Evolutionary conservation across 2,329 filamentous ascomycete genomes (phyloP).

Genomic region (Cladophialophora bantiana): DNA sequence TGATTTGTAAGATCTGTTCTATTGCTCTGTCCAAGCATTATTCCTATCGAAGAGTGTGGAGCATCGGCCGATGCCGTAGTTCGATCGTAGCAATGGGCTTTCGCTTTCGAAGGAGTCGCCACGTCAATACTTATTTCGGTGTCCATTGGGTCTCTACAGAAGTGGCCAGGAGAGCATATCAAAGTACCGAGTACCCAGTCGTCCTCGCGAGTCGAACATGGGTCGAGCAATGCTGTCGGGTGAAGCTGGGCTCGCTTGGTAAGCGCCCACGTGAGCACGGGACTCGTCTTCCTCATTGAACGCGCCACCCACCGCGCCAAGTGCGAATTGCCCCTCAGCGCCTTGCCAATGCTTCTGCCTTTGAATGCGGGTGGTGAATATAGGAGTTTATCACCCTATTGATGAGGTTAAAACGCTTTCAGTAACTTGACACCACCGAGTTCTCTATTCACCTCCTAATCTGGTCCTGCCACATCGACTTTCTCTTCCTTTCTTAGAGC

Average conservation of each 20-base stretch:
- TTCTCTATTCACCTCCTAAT: not conserved
- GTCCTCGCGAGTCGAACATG: too few relatives aligned
- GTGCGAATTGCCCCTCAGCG: not conserved
- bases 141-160: too few relatives aligned
- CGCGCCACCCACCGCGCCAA: slow-evolving; percentile 2
- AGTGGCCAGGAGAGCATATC: too few relatives aligned
- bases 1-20: too few relatives aligned
- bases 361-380: not conserved
- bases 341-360: not conserved
- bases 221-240: not conserved
- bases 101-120: too few relatives aligned
- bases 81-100: too few relatives aligned
- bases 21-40: too few relatives aligned
- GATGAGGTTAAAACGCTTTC: not conserved
- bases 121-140: too few relatives aligned
- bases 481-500: not conserved
- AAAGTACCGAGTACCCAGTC: too few relatives aligned
- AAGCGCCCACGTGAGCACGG: slow-evolving; percentile 3
- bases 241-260: too few relatives aligned
- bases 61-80: too few relatives aligned
- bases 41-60: too few relatives aligned
- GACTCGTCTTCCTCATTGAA: slow-evolving; percentile 9
- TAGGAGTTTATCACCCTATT: not conserved
- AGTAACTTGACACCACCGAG: not conserved
- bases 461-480: not conserved